phyloP scores from a whole-genome alignment of 2,329 filamentous ascomycete species.

The Myriangium duriaei region DNA sequence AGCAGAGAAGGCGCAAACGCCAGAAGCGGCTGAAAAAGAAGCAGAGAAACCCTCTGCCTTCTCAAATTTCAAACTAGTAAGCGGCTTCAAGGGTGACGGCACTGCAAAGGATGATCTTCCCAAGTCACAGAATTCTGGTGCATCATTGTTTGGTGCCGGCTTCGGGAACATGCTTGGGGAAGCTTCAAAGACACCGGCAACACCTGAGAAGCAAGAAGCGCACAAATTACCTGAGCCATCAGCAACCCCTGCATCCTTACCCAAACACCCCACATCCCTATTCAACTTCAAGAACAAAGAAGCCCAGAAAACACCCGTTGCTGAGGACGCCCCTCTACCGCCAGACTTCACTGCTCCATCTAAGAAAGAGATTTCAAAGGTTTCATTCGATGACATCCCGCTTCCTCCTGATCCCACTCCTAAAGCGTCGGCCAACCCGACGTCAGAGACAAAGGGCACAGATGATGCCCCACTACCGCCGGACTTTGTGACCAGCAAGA shows the following conservation, averaged over 20 bases:
- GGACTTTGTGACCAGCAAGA: constrained; percentile 23
- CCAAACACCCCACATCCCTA: constrained; percentile 19
- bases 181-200: constrained; percentile 20
- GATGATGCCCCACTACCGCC: constrained; percentile 24
- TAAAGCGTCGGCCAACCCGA: constrained; percentile 5
- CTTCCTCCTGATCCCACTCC: constrained; percentile 17
- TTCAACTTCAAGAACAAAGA: constrained; percentile 28
- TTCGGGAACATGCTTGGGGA: constrained; percentile 21
- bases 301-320: constrained; percentile 12
- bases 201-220: constrained; percentile 29
- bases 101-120: constrained; percentile 47
- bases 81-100: constrained; percentile 54
- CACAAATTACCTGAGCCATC: constrained; percentile 24
- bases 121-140: constrained; percentile 28
- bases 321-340: constrained; percentile 29
- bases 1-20: constrained; percentile 7
- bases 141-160: constrained; percentile 20
- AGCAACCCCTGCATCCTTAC: constrained; percentile 23
- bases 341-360: constrained; percentile 25
- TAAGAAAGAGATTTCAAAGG: constrained; percentile 12
- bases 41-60: constrained; percentile 18
- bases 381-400: constrained; percentile 2
- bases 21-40: constrained; percentile 7
- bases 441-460: constrained; percentile 16
- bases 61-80: constrained; percentile 52